Conservation (phyloP, 768 basidiomycete genomes). For the Xerocomellus intermedius region DNA sequence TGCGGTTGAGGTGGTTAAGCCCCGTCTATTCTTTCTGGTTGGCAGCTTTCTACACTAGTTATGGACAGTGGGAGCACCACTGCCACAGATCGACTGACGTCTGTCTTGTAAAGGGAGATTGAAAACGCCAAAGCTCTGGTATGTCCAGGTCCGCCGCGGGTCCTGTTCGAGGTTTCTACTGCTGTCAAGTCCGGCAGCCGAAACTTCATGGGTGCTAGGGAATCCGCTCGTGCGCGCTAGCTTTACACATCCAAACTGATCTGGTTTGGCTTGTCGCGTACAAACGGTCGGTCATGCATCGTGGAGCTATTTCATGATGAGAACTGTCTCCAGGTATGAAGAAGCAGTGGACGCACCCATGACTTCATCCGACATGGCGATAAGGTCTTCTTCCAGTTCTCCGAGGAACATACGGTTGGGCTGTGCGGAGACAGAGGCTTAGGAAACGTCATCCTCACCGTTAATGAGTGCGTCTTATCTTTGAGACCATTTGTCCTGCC, state of each 20-base stretch:
- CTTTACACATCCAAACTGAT: not conserved
- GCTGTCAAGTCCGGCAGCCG: not conserved
- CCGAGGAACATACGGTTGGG: conserved; percentile 16
- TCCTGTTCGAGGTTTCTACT: not conserved
- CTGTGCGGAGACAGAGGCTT: conserved; percentile 2
- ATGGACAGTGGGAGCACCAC: not conserved
- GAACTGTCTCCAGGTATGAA: conserved; percentile 5
- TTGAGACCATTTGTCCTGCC: not conserved
- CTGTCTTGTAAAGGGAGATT: conserved; percentile 5
- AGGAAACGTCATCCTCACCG: not conserved
- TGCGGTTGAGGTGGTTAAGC: not conserved
- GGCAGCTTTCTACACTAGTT: not conserved
- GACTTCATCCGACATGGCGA: conserved; percentile 14
- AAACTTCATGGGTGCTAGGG: not conserved
- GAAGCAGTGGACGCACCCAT: not conserved
- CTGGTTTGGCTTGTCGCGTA: not conserved
- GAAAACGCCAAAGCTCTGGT: not conserved
- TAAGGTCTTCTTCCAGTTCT: conserved; percentile 11
- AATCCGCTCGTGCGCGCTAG: not conserved
- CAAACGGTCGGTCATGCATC: not conserved
- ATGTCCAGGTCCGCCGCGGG: not conserved
- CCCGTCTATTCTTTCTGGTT: not conserved
- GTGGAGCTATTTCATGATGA: not conserved
- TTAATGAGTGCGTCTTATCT: conserved; percentile 11
- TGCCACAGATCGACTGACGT: conserved; percentile 3